Conservation (phyloP, 257 asterid genomes). For the Solanum neorickii region DNA sequence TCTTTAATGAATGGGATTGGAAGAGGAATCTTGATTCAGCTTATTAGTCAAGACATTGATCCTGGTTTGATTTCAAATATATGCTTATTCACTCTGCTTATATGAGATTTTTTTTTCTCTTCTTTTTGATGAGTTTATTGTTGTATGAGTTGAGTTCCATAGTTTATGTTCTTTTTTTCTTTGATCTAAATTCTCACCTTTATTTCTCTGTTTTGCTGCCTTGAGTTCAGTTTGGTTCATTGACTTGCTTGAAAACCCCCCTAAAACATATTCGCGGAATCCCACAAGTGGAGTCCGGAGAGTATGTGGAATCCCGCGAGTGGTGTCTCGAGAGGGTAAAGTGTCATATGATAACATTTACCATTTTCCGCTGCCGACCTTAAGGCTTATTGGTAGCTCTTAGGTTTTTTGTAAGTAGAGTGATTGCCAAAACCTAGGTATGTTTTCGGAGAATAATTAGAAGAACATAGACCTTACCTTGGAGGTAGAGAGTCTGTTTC, state of each 20-base stretch:
- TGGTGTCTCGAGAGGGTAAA: too few relatives aligned
- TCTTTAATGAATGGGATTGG: conserved; percentile 72
- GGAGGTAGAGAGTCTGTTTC: neutral
- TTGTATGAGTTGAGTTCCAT: neutral
- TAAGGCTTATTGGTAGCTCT: too few relatives aligned
- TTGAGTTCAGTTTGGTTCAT: neutral
- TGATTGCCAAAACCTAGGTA: too few relatives aligned
- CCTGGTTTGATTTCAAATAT: conserved; percentile 34
- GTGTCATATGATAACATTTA: too few relatives aligned
- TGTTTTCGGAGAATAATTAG: too few relatives aligned
- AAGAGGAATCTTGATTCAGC: conserved; percentile 67
- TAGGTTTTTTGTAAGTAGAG: too few relatives aligned
- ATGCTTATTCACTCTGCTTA: neutral
- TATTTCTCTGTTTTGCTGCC: neutral
- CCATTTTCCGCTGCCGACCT: too few relatives aligned
- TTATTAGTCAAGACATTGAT: conserved; percentile 68
- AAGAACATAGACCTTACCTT: neutral
- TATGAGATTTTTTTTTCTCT: too few relatives aligned
- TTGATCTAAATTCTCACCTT: neutral
- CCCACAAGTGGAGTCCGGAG: too few relatives aligned
- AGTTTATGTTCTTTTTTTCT: neutral
- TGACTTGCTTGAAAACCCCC: neutral
- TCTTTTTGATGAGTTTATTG: neutral
- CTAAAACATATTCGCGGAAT: too few relatives aligned
- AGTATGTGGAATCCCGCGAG: too few relatives aligned